Evolutionary conservation across 116 monocot genomes (phyloP).

Genomic region (Posidonia oceanica): DNA sequence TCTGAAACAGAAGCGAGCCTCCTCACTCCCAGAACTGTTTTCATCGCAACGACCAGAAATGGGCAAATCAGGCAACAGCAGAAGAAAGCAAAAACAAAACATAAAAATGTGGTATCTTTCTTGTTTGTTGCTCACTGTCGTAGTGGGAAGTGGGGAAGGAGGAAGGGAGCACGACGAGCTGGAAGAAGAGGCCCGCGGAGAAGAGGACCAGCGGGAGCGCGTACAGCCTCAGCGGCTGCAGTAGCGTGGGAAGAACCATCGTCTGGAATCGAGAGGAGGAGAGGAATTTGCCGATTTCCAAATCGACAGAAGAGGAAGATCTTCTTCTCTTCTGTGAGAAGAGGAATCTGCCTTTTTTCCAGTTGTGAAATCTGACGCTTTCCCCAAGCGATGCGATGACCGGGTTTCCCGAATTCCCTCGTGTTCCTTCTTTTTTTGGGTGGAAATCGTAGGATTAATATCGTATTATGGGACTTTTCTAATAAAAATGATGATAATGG

Average conservation of each 20-base stretch:
- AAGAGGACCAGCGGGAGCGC: slow-evolving; percentile 43
- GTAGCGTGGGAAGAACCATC: background rate
- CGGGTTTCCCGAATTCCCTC: too few relatives aligned
- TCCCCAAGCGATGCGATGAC: too few relatives aligned
- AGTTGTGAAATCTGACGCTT: too few relatives aligned
- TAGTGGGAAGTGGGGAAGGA: slow-evolving; percentile 67
- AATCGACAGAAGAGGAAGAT: too few relatives aligned
- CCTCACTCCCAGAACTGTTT: slow-evolving; percentile 48
- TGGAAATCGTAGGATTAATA: too few relatives aligned
- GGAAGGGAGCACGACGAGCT: slow-evolving; percentile 68
- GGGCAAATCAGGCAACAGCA: background rate
- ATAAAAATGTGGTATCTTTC: background rate
- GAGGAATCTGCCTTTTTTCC: too few relatives aligned
- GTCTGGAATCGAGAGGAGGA: background rate
- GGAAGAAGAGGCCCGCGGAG: slow-evolving; percentile 68
- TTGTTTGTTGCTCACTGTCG: slow-evolving; percentile 28
- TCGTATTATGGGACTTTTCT: too few relatives aligned
- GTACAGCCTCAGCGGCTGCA: slow-evolving; percentile 23
- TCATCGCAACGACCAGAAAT: background rate
- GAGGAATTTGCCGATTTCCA: too few relatives aligned
- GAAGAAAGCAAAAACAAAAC: background rate
- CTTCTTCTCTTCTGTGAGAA: too few relatives aligned
- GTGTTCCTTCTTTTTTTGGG: too few relatives aligned
- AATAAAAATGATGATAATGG: too few relatives aligned
- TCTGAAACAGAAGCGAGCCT: slow-evolving; percentile 40